Evolutionary conservation across 805 yeast genomes (phyloP).

Genomic region (Metschnikowia lachancei): DNA sequence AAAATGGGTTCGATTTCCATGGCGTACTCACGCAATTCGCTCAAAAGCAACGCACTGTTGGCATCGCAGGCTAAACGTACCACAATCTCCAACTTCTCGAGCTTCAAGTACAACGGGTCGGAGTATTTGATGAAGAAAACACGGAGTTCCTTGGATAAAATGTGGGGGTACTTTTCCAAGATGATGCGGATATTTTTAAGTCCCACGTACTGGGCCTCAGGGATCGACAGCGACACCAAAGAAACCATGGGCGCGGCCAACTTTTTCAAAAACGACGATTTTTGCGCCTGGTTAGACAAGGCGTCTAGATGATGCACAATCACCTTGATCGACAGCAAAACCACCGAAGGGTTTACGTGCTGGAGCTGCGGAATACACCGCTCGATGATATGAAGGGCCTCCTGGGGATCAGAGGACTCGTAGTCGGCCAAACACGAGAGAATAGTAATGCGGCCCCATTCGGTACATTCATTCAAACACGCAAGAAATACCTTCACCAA

Average conservation of each 20-base stretch:
- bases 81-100: conserved; percentile 74
- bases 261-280: conserved; percentile 55
- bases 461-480: conserved; percentile 95
- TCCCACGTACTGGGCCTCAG: conserved; percentile 94
- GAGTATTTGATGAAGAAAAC: conserved; percentile 88
- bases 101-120: conserved; percentile 74
- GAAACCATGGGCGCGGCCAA: conserved; percentile 85
- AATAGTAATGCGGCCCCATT: conserved; percentile 96
- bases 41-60: conserved; percentile 57
- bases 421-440: conserved; percentile 78
- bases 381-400: conserved; percentile 83
- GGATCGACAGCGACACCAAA: conserved; percentile 73
- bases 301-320: conserved; percentile 65
- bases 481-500: conserved; percentile 62
- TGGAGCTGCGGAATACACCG: conserved; percentile 92
- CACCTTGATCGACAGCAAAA: conserved; percentile 78
- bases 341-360: conserved; percentile 96
- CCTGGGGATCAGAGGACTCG: conserved; percentile 51
- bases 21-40: conserved; percentile 75
- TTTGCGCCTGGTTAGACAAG: conserved; percentile 36
- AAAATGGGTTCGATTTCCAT: conserved; percentile 83
- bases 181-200: conserved; percentile 86
- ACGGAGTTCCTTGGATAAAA: conserved; percentile 74
- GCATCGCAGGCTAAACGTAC: conserved; percentile 62
- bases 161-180: conserved; percentile 80